Percentiles rank a stretch among this genome's conserved stretches.
Evolutionary conservation across 495 filamentous ascomycete species (phyloP).

Genomic region (Jackrogersella multiformis): DNA sequence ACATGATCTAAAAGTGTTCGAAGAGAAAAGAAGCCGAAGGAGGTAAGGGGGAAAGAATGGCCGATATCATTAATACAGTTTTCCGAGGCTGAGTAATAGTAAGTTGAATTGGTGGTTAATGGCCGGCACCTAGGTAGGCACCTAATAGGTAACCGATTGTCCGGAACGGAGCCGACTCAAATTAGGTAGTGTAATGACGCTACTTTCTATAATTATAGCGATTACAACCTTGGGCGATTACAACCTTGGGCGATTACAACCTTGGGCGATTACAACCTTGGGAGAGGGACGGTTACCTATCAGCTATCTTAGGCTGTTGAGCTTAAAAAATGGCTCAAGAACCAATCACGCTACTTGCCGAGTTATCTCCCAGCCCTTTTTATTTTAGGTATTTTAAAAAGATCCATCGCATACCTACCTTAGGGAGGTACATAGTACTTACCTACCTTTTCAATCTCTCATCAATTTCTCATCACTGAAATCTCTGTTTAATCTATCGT

Average conservation of each 20-base stretch:
- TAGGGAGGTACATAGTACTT: too few relatives aligned
- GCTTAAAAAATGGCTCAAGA: not conserved
- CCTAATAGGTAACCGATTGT: not conserved
- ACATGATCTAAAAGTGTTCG: not conserved
- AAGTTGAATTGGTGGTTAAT: not conserved
- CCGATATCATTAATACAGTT: not conserved
- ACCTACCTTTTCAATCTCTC: not conserved
- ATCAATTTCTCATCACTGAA: not conserved
- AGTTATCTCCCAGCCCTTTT: conserved; percentile 14
- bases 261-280: too few relatives aligned
- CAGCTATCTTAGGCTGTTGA: too few relatives aligned
- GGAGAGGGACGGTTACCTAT: too few relatives aligned
- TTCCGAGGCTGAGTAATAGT: conserved; percentile 7
- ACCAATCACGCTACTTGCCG: conserved; percentile 23
- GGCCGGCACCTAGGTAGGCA: too few relatives aligned
- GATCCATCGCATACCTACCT: too few relatives aligned
- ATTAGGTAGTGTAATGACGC: not conserved
- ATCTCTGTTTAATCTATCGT: not conserved
- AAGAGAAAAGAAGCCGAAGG: not conserved
- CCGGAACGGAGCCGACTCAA: not conserved
- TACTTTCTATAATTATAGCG: not conserved
- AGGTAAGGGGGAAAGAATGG: conserved; percentile 7
- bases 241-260: too few relatives aligned
- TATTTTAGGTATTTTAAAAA: not conserved
- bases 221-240: too few relatives aligned